Percentiles rank a stretch among this genome's conserved stretches.
These are phyloP conservation scores for Chytridiales sp. DNA, from an alignment of 371 early-diverging fungal genomes.

Conservation along the genomic window DNA sequence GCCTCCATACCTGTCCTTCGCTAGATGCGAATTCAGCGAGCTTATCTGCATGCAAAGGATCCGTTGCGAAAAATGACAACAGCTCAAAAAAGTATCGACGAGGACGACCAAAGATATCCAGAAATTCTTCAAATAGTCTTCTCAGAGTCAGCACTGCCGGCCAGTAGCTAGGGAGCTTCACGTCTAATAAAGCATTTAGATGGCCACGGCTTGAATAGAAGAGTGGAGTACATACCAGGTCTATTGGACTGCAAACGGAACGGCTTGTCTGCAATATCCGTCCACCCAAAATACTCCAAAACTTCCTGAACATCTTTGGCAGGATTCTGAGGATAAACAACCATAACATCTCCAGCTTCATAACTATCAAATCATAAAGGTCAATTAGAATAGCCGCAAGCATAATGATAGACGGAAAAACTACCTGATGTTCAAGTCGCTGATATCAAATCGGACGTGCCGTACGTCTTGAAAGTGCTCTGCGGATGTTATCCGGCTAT, in stretches of 20 bases:
- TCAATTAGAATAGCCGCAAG: no score
- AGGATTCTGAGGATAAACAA: constrained; percentile 72
- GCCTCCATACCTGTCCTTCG: constrained; percentile 65
- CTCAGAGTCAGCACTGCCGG: constrained; percentile 63
- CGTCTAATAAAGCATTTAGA: neutral
- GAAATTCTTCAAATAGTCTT: constrained; percentile 62
- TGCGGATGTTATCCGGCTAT: constrained; percentile 67
- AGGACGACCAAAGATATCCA: constrained; percentile 85
- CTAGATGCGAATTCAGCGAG: constrained; percentile 75
- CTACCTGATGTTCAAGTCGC: neutral
- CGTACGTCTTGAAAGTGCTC: constrained; percentile 92
- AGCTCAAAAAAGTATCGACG: constrained; percentile 87
- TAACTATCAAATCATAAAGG: constrained; percentile 47
- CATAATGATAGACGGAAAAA: no score
- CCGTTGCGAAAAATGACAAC: constrained; percentile 71
- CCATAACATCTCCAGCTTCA: constrained; percentile 80
- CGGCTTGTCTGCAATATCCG: constrained; percentile 62
- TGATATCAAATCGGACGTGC: constrained; percentile 58
- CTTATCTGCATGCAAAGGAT: constrained; percentile 72
- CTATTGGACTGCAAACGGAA: constrained; percentile 50
- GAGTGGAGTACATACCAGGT: constrained; percentile 35
- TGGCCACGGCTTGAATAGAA: constrained; percentile 2
- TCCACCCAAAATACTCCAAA: constrained; percentile 71
- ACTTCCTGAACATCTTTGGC: constrained; percentile 65
- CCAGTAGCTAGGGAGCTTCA: constrained; percentile 39